Evolutionary conservation across 768 basidiomycete species (phyloP), one percentile per base, ranked within the genome.

Genomic region (Leucocoprinus leucothites): DNA sequence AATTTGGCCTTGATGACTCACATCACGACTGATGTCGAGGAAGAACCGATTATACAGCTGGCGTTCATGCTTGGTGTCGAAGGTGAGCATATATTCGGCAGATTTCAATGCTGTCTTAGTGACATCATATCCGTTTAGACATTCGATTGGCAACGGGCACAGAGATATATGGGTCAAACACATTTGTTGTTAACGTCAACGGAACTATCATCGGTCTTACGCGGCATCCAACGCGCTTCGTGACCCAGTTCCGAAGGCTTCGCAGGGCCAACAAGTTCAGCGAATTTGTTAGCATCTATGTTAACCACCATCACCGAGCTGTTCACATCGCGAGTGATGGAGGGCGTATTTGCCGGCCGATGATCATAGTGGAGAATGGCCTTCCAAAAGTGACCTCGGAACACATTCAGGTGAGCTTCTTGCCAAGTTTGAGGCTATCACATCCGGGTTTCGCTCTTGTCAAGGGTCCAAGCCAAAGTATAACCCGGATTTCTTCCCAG

Each of bases 1-100:
- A 99, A 99, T 71, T 74, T 99, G 58, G 97, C 97, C 2, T 77
- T 99, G 14, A 99, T 99, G 97, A 98, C 97, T 2, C 96, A 99
- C 71, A 98, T 99, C 68, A 99, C 97, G 8, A 98, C 97, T 40
- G 97, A 98, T 69, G 96, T 94, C 26, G 94, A 96, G 58, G 97
- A 99, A 69, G 91, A 87, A 57, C 95, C 96, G 1, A 90, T 99
- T 52, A 84, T 92, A 60, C 82, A 87, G 56, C 75, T 98, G 31
- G 86, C 91, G 3, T 95, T 88, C 70, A 87, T 97, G 85, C 82
- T 98, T n/a, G 97, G 97, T 25, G 91, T 98, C 16, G 95, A 99
- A 83, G 94, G 94, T 89, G 56, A 51, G 79, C 64, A 24, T 24
- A 4, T 7, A 14, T n/a, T 19, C 18, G 25, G 26, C 44, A 13